Evolutionary conservation across 2,329 filamentous ascomycete genomes (phyloP), one percentile per base, ranked within the genome.

Genomic region (Trichoderma koningii): DNA sequence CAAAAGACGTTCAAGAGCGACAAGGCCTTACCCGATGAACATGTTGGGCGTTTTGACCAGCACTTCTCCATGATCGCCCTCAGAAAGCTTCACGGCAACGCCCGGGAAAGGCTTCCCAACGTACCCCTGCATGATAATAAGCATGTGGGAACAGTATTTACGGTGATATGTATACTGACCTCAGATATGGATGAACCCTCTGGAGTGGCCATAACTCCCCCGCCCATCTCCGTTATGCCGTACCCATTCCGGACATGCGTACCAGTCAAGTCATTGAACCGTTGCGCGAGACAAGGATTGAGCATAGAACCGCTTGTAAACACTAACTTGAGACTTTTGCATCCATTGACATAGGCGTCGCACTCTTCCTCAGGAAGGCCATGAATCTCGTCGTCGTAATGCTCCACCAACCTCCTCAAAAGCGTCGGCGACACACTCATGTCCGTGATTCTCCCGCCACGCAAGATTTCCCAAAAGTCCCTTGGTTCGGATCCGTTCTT

Each of bases 241-340:
- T 55, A 55, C 17, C 52, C 52, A 38, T 55, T 55, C 30, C 52
- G 17, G 10, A 55, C 7, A 7, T 19, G 30, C 14, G 52, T 41
- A 9, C 52, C 52, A n/a, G 34, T 41, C 52, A 55, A 55, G 41
- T 55, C 52, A 7, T 15, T 23, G 23, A 55, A 55, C 1, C 23
- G 34, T 7, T 55, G 34, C 17, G 52, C 52, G 5, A 38, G 38
- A 26, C 19, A 55, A 41, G 52, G 52, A 4, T 42, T 55, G 7
- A 55, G 52, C 34, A 42, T 42, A 26, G 52, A 55, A n/a, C 52
- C 52, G 52, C 52, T 55, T 42, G 52, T 42, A 26, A 55, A 55
- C 14, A 55, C 52, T 9, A 34, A 55, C 14, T n/a, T 21, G 21
- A 55, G 52, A 19, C 34, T 55, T 26, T 21, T 12, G 23, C 19